These are phyloP conservation scores for Penicillium mononematosum DNA, from an alignment of 495 filamentous ascomycete species.

Conservation along the genomic window DNA sequence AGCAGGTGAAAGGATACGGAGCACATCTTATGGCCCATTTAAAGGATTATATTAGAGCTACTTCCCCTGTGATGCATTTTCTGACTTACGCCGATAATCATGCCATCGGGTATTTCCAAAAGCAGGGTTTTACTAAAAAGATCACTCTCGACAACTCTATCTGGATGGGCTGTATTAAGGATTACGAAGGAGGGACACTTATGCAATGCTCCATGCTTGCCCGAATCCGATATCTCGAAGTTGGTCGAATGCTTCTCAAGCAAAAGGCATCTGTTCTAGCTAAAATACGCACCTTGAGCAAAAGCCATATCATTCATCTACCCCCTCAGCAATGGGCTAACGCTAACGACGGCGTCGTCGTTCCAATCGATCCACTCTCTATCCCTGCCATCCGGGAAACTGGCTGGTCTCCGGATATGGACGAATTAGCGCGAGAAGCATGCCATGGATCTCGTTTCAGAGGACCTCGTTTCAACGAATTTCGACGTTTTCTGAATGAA, in stretches of 20 bases:
- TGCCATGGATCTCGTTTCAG: constrained; percentile 61
- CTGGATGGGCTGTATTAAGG: constrained; percentile 99
- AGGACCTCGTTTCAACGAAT: constrained; percentile 82
- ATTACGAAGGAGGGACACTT: constrained; percentile 97
- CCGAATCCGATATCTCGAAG: constrained; percentile 88
- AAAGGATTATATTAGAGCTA: constrained; percentile 98
- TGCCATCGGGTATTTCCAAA: constrained; percentile 98
- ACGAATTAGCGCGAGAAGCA: constrained; percentile 89
- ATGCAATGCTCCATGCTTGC: constrained; percentile 99
- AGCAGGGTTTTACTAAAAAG: constrained; percentile 98
- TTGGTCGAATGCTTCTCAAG: constrained; percentile 91
- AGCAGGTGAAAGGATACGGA: constrained; percentile 98
- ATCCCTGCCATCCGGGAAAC: constrained; percentile 83
- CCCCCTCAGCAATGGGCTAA: constrained; percentile 85
- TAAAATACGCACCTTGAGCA: constrained; percentile 89
- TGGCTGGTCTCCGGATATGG: constrained; percentile 97
- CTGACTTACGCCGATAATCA: constrained; percentile 99
- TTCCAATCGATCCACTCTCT: constrained; percentile 72
- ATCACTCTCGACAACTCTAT: constrained; percentile 85
- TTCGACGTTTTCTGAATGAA: constrained; percentile 92
- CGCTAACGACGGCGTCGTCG: constrained; percentile 29
- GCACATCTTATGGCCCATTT: constrained; percentile 97
- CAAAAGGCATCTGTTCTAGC: constrained; percentile 92
- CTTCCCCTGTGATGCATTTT: constrained; percentile 95
- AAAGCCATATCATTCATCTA: constrained; percentile 80